Percentiles rank a stretch among this genome's conserved stretches.
Evolutionary conservation across 208 protist species (phyloP).

Genomic region (Leishmania guyanensis): DNA sequence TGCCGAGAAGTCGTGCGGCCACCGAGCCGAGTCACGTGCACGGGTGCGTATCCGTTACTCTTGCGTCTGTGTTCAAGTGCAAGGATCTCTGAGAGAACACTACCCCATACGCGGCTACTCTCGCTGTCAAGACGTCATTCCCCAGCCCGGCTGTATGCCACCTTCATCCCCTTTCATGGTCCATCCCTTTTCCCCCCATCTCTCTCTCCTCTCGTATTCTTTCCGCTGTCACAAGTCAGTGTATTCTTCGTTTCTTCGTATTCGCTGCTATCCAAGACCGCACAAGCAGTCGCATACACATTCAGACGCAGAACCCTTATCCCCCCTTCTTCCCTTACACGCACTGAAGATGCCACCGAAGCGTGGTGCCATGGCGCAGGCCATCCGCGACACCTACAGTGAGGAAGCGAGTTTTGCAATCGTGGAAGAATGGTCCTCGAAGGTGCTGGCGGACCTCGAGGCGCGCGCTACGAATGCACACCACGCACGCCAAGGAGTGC

Average conservation of each 20-base stretch:
- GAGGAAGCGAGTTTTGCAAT: slow-evolving; percentile 50
- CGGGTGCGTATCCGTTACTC: not conserved
- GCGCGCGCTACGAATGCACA: slow-evolving; percentile 23
- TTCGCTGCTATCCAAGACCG: not conserved
- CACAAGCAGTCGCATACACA: not conserved
- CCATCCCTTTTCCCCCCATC: not conserved
- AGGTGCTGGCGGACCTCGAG: slow-evolving; percentile 38
- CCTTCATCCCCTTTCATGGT: not conserved
- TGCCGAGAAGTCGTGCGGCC: not conserved
- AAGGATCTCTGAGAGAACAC: not conserved
- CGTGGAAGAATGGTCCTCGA: slow-evolving; percentile 55
- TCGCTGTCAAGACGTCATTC: not conserved
- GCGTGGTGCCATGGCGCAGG: slow-evolving; percentile 53
- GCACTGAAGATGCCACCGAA: slow-evolving; percentile 52
- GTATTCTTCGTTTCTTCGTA: not conserved
- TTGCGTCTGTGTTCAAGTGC: not conserved
- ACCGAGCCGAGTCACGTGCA: not conserved
- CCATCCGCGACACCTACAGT: slow-evolving; percentile 60
- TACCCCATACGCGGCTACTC: not conserved
- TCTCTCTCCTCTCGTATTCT: not conserved
- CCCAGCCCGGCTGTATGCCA: not conserved
- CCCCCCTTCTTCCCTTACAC: not conserved
- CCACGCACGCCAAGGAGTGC: slow-evolving; percentile 22
- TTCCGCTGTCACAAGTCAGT: not conserved
- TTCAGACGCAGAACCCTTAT: not conserved